A percentile compares a stretch with the other conserved stretches of the same genome.
Evolutionary conservation across 78 protist genomes (phyloP).

Genomic region (Acrasis kona): DNA sequence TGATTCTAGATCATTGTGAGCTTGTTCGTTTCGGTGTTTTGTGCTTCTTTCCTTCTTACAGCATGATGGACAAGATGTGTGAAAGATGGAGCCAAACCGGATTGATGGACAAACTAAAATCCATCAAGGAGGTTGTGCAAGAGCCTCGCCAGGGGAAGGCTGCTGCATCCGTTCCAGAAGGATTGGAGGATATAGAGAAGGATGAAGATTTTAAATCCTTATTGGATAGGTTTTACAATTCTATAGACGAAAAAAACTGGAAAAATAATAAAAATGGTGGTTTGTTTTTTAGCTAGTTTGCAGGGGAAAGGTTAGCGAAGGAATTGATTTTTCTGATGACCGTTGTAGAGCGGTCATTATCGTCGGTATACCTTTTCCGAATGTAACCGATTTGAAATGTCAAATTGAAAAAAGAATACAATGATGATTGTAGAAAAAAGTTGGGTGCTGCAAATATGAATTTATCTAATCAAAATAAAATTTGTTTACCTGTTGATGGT

Average conservation of each 20-base stretch:
- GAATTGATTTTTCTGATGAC: conserved; percentile 84
- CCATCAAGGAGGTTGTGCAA: not conserved
- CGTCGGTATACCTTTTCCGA: conserved; percentile 86
- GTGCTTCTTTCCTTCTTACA: conserved; percentile 94
- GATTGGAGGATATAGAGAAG: not conserved
- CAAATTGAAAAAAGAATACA: conserved; percentile 25
- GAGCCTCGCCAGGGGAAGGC: no score
- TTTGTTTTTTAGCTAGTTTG: conserved; percentile 77
- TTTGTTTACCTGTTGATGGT: conserved; percentile 46
- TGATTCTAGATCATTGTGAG: conserved; percentile 49
- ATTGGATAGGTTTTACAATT: not conserved
- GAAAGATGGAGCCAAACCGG: conserved; percentile 31
- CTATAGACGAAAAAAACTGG: not conserved
- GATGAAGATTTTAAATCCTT: not conserved
- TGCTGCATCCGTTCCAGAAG: no score
- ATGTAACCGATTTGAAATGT: conserved; percentile 33
- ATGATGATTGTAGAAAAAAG: conserved; percentile 6
- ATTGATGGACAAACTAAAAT: not conserved
- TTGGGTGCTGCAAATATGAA: not conserved
- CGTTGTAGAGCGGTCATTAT: conserved; percentile 87
- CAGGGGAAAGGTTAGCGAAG: conserved; percentile 91
- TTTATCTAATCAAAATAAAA: no score
- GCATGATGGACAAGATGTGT: conserved; percentile 18
- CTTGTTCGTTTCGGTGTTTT: conserved; percentile 83
- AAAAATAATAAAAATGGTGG: conserved; percentile 53